phyloP scores from a whole-genome alignment of 2,329 filamentous ascomycete species.

The Arthroderma uncinatum region DNA sequence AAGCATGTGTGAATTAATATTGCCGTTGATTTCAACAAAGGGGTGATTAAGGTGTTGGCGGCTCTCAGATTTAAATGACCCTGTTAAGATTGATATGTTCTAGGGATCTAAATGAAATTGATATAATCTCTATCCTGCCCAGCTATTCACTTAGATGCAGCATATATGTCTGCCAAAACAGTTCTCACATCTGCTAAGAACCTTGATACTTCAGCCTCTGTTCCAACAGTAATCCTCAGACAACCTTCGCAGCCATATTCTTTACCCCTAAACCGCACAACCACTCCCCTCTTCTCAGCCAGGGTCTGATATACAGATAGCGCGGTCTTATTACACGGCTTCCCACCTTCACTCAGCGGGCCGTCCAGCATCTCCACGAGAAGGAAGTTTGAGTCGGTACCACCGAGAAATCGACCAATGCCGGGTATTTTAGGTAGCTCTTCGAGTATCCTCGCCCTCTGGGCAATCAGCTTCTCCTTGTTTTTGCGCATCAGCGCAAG shows the following conservation, averaged over 20 bases:
- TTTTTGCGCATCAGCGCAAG: constrained; percentile 62
- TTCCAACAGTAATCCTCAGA: constrained; percentile 83
- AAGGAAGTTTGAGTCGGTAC: constrained; percentile 74
- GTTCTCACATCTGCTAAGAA: constrained; percentile 58
- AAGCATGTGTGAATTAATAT: background rate
- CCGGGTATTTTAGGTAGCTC: constrained; percentile 67
- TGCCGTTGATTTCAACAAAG: background rate
- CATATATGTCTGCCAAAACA: constrained; percentile 41
- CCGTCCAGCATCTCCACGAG: constrained; percentile 75
- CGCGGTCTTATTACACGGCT: constrained; percentile 68
- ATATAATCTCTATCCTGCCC: background rate
- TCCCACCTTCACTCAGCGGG: constrained; percentile 43
- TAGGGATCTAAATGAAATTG: background rate
- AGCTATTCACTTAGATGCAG: background rate
- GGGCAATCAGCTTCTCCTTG: constrained; percentile 56
- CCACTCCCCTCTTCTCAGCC: constrained; percentile 76
- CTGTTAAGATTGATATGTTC: background rate
- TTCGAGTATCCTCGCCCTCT: constrained; percentile 62
- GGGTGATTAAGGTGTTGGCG: background rate
- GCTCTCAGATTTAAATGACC: background rate
- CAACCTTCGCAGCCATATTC: constrained; percentile 84
- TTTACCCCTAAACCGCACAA: constrained; percentile 86
- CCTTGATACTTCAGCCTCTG: constrained; percentile 69
- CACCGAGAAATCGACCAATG: constrained; percentile 70
- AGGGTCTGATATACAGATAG: constrained; percentile 71